These are phyloP conservation scores for Leccinum imitatum DNA, from an alignment of 768 basidiomycete genomes.

Conservation along the genomic window DNA sequence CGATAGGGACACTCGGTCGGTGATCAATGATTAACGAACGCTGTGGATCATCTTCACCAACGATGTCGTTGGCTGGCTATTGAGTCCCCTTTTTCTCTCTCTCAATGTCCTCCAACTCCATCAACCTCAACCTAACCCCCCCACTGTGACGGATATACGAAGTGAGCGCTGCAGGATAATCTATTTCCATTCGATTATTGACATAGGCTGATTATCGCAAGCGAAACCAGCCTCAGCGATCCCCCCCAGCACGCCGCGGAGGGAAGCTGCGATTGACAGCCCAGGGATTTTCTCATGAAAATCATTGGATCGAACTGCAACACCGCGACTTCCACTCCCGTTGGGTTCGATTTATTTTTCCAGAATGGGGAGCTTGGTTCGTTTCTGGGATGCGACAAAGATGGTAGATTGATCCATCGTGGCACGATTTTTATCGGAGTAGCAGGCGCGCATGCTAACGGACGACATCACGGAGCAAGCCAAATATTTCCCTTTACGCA, in stretches of 20 bases:
- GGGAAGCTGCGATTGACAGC: background rate
- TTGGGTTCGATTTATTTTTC: slow-evolving; percentile 6
- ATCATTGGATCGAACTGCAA: slow-evolving; percentile 2
- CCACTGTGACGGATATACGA: too few species aligned
- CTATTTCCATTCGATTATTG: background rate
- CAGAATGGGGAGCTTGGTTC: slow-evolving; percentile 6
- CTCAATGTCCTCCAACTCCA: too few species aligned
- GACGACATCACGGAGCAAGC: slow-evolving; percentile 1
- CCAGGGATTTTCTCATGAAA: background rate
- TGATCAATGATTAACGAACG: too few species aligned
- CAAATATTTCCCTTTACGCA: background rate
- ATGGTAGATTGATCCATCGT: background rate
- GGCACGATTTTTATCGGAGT: background rate
- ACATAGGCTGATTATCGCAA: background rate
- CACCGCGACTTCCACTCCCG: background rate
- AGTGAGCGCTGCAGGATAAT: background rate
- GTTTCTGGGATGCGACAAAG: slow-evolving; percentile 1
- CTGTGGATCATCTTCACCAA: too few species aligned
- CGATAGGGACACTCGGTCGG: too few species aligned
- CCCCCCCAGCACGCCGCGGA: background rate
- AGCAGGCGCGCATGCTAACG: slow-evolving; percentile 15
- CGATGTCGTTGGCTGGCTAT: background rate
- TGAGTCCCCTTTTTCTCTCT: background rate
- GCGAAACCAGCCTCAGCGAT: background rate
- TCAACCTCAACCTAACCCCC: too few species aligned